These are phyloP conservation scores for Wickerhamiella nectarea DNA, from an alignment of 805 yeast species.

Conservation along the genomic window DNA sequence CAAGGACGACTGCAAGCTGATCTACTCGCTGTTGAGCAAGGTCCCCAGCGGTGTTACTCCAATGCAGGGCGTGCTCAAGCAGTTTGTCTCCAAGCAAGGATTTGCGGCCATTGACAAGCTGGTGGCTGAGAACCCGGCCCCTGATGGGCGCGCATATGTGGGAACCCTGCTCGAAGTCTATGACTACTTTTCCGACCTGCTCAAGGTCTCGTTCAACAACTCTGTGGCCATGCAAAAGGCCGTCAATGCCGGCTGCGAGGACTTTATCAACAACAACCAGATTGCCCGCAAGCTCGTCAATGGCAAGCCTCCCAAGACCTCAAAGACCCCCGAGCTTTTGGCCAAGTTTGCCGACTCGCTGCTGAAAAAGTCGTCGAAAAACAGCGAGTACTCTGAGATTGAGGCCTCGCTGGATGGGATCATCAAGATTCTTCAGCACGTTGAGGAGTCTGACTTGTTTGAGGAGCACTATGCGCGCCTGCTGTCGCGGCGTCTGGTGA, in stretches of 20 bases:
- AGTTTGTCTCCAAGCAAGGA: slow-evolving; percentile 58
- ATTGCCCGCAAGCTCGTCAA: slow-evolving; percentile 43
- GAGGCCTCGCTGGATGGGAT: slow-evolving; percentile 59
- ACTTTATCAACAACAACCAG: slow-evolving; percentile 67
- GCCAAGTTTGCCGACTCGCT: slow-evolving; percentile 81
- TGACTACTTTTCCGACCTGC: slow-evolving; percentile 50
- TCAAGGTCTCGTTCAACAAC: slow-evolving; percentile 50
- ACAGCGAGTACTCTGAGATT: slow-evolving; percentile 53
- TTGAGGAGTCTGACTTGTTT: slow-evolving; percentile 90
- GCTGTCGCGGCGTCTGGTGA: slow-evolving; percentile 78
- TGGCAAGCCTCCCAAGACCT: slow-evolving; percentile 23
- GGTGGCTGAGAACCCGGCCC: slow-evolving; percentile 26
- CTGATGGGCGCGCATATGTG: slow-evolving; percentile 69
- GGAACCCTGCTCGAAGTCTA: slow-evolving; percentile 63
- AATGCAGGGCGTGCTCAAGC: slow-evolving; percentile 56
- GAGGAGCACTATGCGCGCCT: slow-evolving; percentile 84
- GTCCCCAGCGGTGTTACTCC: slow-evolving; percentile 72
- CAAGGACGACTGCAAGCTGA: slow-evolving; percentile 57
- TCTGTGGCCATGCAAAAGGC: slow-evolving; percentile 74
- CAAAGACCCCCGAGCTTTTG: slow-evolving; percentile 84
- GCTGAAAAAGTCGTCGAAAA: slow-evolving; percentile 61
- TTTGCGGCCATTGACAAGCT: slow-evolving; percentile 45
- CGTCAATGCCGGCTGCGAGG: slow-evolving; percentile 75
- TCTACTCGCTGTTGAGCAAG: slow-evolving; percentile 62
- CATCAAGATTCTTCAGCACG: slow-evolving; percentile 72